Evolutionary conservation across 2,329 filamentous ascomycete genomes (phyloP).

Genomic region (Bipolaris sorokiniana): DNA sequence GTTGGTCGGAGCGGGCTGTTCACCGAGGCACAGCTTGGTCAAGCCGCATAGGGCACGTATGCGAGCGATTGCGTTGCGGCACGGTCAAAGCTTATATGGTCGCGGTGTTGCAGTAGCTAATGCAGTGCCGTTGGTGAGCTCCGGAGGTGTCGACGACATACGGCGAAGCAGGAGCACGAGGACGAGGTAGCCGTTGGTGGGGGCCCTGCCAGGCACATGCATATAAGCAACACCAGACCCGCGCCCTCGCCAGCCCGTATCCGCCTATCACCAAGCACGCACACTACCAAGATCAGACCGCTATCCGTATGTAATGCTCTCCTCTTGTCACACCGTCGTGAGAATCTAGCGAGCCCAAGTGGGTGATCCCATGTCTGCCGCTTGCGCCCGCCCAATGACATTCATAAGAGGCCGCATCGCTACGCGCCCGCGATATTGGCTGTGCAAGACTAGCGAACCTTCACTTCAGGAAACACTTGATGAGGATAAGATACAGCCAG

Average conservation of each 20-base stretch:
- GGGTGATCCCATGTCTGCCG: conserved; percentile 39
- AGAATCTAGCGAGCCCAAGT: conserved; percentile 17
- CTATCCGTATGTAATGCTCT: conserved; percentile 14
- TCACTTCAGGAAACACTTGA: neutral
- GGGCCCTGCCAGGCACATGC: conserved; percentile 24
- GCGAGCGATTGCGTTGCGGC: conserved; percentile 12
- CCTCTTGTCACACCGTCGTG: conserved; percentile 34
- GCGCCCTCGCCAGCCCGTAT: conserved; percentile 10
- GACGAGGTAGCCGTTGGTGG: conserved; percentile 1
- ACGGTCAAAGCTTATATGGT: conserved; percentile 9
- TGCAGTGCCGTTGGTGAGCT: conserved; percentile 11
- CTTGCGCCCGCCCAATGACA: conserved; percentile 28
- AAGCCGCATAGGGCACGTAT: conserved; percentile 14
- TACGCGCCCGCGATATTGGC: conserved; percentile 37
- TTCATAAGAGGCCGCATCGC: conserved; percentile 18
- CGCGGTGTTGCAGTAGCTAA: conserved; percentile 1
- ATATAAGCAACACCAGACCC: conserved; percentile 22
- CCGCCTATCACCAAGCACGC: conserved; percentile 16
- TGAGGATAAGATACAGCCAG: neutral
- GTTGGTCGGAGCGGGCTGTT: conserved; percentile 14
- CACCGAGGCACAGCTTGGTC: conserved; percentile 7
- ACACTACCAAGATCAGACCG: conserved; percentile 24
- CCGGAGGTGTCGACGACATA: conserved; percentile 2
- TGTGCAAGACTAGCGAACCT: conserved; percentile 6
- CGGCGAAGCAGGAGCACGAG: neutral